Conservation (phyloP, 2,329 filamentous ascomycete genomes). For the Calonectria crousiana region DNA sequence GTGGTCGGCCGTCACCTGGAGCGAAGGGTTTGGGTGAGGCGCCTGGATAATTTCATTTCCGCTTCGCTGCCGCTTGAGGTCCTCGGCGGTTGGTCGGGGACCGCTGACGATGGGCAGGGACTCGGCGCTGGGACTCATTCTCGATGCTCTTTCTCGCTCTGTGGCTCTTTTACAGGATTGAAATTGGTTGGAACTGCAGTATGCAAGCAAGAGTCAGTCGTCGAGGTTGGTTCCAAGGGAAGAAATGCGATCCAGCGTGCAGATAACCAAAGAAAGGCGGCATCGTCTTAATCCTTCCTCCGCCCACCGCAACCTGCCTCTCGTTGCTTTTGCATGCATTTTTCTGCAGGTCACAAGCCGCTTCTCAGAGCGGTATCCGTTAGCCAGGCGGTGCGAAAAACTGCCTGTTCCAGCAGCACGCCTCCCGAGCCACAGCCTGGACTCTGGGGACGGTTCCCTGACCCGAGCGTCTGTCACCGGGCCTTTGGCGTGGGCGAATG, state of each 20-base stretch:
- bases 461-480: slow-evolving; percentile 23
- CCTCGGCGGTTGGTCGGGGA: slow-evolving; percentile 19
- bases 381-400: slow-evolving; percentile 24
- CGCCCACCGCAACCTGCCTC: slow-evolving; percentile 13
- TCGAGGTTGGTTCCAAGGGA: not conserved
- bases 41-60: slow-evolving; percentile 37
- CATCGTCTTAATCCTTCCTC: slow-evolving; percentile 14
- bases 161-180: not conserved
- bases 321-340: slow-evolving; percentile 13
- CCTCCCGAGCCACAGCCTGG: not conserved
- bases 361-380: not conserved
- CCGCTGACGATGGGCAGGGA: slow-evolving; percentile 31
- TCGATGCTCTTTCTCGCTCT: not conserved
- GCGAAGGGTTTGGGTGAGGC: slow-evolving; percentile 47
- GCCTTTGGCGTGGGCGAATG: slow-evolving; percentile 11
- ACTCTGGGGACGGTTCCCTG: not conserved
- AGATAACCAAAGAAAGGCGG: not conserved
- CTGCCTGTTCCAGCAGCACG: slow-evolving; percentile 28
- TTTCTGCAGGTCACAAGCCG: slow-evolving; percentile 31
- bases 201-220: not conserved
- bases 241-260: not conserved
- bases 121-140: slow-evolving; percentile 37
- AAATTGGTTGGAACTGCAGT: not conserved
- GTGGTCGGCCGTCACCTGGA: slow-evolving; percentile 69
- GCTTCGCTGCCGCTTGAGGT: slow-evolving; percentile 35